Evolutionary conservation across 2,329 filamentous ascomycete species (phyloP), one percentile per base, ranked within the genome.

Genomic region (Xylariaceae sp.): DNA sequence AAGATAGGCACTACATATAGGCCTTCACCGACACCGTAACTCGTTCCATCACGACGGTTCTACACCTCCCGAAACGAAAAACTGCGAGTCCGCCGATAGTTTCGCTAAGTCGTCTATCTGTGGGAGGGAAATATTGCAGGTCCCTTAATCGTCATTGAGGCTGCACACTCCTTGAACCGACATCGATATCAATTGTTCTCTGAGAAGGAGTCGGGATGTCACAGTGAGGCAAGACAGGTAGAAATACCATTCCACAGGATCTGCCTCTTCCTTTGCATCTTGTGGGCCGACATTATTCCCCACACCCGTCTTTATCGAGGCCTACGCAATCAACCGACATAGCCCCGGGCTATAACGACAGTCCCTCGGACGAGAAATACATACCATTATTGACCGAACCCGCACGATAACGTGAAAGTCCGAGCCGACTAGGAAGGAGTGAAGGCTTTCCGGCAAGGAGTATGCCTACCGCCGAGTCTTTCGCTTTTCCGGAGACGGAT

Each of bases 381-480:
- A 12, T 27, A 31, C 19, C 19, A 2, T 30, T 26, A 30, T 40
- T 40, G 29, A 35, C 44, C 9, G 35, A 3, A 27, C 12, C 11
- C 8, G 34, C 51, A 40, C 6, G 29, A 6, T 19, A 43, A 29
- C 47, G 39, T 44, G 35, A 47, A 47, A 31, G 35, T 30, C 39
- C 35, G 40, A 19, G 11, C 9, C 40, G 19, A 31, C 29, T n/a
- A 8, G 27, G 48, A 34, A 11, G 35, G 12, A 7, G 46, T 40
- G n/a, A 50, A 40, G 35, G 53, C 40, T 44, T 47, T 47, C 29
- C 53, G 35, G 32, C 27, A 30, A 47, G 39, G 55, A 57, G 61
- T n/a, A 66, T 66, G 65, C 62, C 61, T 50, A 55, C 52, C 45
- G 49, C 63, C 51, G 60, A 51, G 37, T 57, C 63, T 47, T 54